Evolutionary conservation across 2,329 filamentous ascomycete species (phyloP).

Genomic region (Aspergillus brasiliensis): DNA sequence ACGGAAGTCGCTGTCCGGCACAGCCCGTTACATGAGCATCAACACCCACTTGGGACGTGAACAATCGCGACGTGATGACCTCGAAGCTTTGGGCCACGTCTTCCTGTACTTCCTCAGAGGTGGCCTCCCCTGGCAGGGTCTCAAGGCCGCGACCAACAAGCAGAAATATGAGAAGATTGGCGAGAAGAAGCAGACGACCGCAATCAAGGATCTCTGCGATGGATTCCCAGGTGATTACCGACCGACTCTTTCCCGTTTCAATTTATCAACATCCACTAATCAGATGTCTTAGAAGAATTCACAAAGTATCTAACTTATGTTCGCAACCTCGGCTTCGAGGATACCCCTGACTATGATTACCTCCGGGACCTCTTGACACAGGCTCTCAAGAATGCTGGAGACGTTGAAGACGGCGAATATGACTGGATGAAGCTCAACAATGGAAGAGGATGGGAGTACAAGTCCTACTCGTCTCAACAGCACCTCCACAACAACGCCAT

Average conservation of each 20-base stretch:
- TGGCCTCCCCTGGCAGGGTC: constrained; percentile 67
- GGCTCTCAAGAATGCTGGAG: constrained; percentile 88
- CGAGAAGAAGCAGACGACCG: constrained; percentile 98
- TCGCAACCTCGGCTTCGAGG: constrained; percentile 95
- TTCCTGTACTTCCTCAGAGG: constrained; percentile 71
- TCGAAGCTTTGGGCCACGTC: constrained; percentile 77
- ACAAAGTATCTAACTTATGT: constrained; percentile 98
- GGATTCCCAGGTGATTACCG: constrained; percentile 71
- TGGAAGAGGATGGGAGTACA: constrained; percentile 88
- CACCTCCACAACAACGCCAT: constrained; percentile 75
- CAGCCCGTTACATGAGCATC: constrained; percentile 98
- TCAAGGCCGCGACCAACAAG: constrained; percentile 74
- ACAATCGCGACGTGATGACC: constrained; percentile 91
- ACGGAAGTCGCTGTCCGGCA: constrained; percentile 93
- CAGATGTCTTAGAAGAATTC: constrained; percentile 72
- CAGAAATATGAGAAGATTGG: constrained; percentile 99
- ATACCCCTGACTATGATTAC: constrained; percentile 98
- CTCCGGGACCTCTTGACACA: constrained; percentile 95
- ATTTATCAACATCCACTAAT: constrained; percentile 18
- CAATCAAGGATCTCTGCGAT: constrained; percentile 95
- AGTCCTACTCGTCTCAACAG: constrained; percentile 68
- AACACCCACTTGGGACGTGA: constrained; percentile 97
- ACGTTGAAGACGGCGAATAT: constrained; percentile 96
- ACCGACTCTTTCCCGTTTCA: not conserved
- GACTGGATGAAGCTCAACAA: constrained; percentile 99